Evolutionary conservation across 1,284 basidiomycete genomes (phyloP).

Genomic region (Rhodotorula sp.): DNA sequence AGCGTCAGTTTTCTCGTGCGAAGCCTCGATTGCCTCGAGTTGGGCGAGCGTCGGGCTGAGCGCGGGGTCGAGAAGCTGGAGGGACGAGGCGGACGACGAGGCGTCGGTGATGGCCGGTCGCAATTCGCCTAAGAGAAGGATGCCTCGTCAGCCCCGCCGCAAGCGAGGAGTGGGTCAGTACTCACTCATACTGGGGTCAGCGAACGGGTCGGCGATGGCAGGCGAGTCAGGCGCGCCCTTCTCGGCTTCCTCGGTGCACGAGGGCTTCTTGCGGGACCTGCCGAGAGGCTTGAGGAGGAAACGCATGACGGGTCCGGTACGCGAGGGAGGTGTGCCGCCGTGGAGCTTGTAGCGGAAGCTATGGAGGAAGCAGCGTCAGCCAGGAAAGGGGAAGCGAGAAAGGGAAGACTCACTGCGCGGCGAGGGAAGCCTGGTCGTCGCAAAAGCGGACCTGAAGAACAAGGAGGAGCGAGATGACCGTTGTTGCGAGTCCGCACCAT

Average conservation of each 20-base stretch:
- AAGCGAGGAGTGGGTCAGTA: too few relatives aligned
- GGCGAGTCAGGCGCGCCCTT: not conserved
- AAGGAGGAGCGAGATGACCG: slow-evolving; percentile 6
- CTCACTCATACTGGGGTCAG: too few relatives aligned
- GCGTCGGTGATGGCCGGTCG: too few relatives aligned
- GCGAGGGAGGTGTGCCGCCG: slow-evolving; percentile 6
- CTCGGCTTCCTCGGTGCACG: too few relatives aligned
- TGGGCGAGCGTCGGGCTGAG: too few relatives aligned
- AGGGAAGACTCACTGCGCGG: not conserved
- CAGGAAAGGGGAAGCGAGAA: not conserved
- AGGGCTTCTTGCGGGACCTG: too few relatives aligned
- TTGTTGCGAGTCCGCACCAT: slow-evolving; percentile 9
- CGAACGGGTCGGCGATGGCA: not conserved
- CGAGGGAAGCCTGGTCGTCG: not conserved
- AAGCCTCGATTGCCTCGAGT: too few relatives aligned
- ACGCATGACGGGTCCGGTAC: slow-evolving; percentile 8
- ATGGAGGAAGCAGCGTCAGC: not conserved
- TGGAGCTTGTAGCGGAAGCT: slow-evolving; percentile 9
- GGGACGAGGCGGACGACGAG: too few relatives aligned
- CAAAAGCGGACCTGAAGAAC: slow-evolving; percentile 13
- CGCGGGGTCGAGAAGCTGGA: too few relatives aligned
- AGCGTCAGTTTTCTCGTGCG: too few relatives aligned
- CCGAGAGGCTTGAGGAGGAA: not conserved
- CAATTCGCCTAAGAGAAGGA: too few relatives aligned
- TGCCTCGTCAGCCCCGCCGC: too few relatives aligned